Base-by-base conservation (phyloP, 1,284 basidiomycete species). In the Sanguinoderma infundibulare region DNA sequence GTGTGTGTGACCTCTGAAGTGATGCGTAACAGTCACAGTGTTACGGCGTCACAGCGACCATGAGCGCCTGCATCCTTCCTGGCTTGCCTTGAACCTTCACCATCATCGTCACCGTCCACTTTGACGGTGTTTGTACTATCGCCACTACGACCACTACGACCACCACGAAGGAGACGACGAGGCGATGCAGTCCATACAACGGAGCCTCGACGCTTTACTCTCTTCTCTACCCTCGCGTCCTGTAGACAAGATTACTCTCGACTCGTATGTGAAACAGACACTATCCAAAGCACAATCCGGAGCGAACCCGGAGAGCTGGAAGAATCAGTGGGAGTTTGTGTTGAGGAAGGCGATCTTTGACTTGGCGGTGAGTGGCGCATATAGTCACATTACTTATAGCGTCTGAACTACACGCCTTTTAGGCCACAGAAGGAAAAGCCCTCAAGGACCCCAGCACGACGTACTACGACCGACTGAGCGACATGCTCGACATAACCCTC, bases 241-340 rank as follows among this genome's bases (percentile, higher is more conserved):
- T 17, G 73, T 81, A 53, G 74, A 82, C 49, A 80, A 83, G 65
- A 69, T 73, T 2, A 68, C 72, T 1, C 79, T 92, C 38, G 75
- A 86, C 64, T 71, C 76, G 24, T 75, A 84, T 2, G 86, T 91
- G 2, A 72, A 73, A 30, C 74, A 76, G 39, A 79, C 81, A 2
- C 69, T 91, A n/a, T 77, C 83, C 0, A 77, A 76, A 44, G 70
- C 60, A 8, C 64, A 72, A 30, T 61, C 65, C 0, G 79, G 76
- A 46, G 74, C 78, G 2, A 82, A 83, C 4, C 70, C 78, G 10
- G 90, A 91, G 55, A 87, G 83, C 61, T 75, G 82, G 62, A 87
- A 84, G 73, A 84, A 79, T 47, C 86, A 86, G 68, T 92, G 91
- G 91, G 91, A 93, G 69, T 84, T 83, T 67, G 75, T 87, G 44